Conservation (phyloP, 2,329 filamentous ascomycete species). For the Orbilia brochopaga region DNA sequence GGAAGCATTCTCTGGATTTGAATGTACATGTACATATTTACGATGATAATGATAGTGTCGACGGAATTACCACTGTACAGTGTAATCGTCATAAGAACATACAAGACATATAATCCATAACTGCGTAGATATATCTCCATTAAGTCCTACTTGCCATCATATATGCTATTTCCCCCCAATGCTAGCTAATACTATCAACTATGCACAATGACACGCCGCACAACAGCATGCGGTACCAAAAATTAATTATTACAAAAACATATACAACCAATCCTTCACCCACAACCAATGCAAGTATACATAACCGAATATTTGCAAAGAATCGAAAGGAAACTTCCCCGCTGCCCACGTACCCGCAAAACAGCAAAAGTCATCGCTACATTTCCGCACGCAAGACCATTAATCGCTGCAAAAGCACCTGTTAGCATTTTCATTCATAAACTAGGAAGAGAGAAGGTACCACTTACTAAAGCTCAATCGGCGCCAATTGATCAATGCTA, state of each 20-base stretch:
- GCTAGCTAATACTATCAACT: background rate
- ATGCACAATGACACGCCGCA: background rate
- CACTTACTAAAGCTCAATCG: constrained; percentile 93
- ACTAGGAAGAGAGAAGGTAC: background rate
- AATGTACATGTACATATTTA: no score
- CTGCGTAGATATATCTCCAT: no score
- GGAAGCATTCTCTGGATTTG: no score
- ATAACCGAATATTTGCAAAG: constrained; percentile 47
- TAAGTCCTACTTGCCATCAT: no score
- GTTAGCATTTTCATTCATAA: constrained; percentile 21
- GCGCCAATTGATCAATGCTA: constrained; percentile 92
- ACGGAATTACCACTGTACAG: no score
- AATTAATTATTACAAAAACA: constrained; percentile 36
- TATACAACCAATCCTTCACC: constrained; percentile 9
- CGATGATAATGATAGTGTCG: no score
- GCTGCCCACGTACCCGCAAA: background rate
- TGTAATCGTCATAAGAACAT: no score
- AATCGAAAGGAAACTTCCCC: constrained; percentile 19
- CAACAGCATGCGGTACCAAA: background rate
- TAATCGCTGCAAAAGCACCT: constrained; percentile 25
- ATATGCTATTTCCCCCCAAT: background rate
- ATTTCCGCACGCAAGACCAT: background rate
- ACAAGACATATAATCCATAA: no score
- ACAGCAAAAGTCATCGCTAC: background rate
- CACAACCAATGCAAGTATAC: constrained; percentile 18